A percentile compares a stretch with the other conserved stretches of the same genome.
phyloP scores from a whole-genome alignment of 331 rosid genomes.

The Rhamnella rubrinervis region DNA sequence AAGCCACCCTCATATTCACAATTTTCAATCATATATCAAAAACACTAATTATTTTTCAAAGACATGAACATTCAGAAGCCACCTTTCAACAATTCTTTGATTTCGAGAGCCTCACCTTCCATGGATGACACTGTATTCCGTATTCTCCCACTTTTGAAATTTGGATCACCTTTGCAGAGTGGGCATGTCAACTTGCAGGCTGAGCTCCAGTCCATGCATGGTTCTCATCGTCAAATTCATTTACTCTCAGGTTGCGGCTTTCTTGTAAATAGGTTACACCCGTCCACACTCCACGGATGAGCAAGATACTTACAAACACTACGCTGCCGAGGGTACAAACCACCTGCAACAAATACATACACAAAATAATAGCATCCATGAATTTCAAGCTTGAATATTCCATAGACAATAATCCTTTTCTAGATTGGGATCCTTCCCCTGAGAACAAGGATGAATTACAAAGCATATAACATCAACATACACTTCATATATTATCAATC shows the following conservation, averaged over 20 bases:
- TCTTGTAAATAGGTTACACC: slow-evolving; percentile 51
- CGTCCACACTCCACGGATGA: slow-evolving; percentile 73
- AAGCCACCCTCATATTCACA: background rate
- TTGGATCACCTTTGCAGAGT: background rate
- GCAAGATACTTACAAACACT: slow-evolving; percentile 73
- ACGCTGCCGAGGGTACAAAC: slow-evolving; percentile 69
- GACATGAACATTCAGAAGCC: background rate
- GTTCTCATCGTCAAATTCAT: slow-evolving; percentile 32
- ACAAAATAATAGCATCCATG: background rate
- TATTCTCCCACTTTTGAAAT: background rate
- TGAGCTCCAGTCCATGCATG: slow-evolving; percentile 40
- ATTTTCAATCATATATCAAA: background rate
- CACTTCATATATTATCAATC: background rate
- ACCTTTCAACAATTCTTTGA: background rate
- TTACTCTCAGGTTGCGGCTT: slow-evolving; percentile 22
- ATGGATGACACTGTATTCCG: slow-evolving; percentile 1
- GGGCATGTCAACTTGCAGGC: slow-evolving; percentile 30
- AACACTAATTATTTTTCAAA: background rate
- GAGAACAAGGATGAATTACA: background rate
- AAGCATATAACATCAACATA: background rate
- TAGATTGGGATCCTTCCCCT: background rate
- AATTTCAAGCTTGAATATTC: background rate
- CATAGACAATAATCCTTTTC: background rate
- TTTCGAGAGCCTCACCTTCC: background rate
- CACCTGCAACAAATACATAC: slow-evolving; percentile 44